Evolutionary conservation across 2,329 filamentous ascomycete genomes (phyloP), one percentile per base, ranked within the genome.

Genomic region (Kalmusia sp.): DNA sequence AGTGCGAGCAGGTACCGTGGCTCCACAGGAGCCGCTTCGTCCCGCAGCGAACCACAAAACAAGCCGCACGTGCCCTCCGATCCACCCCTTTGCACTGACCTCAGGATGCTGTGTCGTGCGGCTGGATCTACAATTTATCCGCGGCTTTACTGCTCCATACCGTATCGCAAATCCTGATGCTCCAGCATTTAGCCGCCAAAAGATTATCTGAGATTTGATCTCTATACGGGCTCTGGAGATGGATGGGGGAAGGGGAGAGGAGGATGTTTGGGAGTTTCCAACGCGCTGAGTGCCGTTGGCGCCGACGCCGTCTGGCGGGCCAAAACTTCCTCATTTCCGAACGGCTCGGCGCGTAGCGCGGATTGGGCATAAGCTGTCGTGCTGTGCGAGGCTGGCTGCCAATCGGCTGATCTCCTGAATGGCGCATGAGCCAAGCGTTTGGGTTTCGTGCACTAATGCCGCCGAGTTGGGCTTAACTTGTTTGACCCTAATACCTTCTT

Each of bases 11-110:
- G 7, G 27, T 28, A 28, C 27, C 27, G 27, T 28, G 27, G 28
- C 28, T 34, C 19, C 41, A 43, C 39, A 43, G 2, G 25, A 43
- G 25, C 39, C 39, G 39, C 39, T 30, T 43, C 39, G 24, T 43
- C 39, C 15, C 39, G 39, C 39, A 19, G 22, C 39, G 25, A 41
- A 43, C 39, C n/a, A 24, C 25, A 34, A 28, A 28, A 6, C 27
- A 28, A 28, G 27, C n/a, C 39, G 24, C 39, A 30, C 39, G 39
- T 43, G 39, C 39, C 12, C 38, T 15, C n/a, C 17, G 33, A 35
- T 21, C 33, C 8, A 5, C 15, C 15, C 9, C 11, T 21, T 8
- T 17, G 8, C 15, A 19, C 9, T 9, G 35, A 19, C 17, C 14
- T 39, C 17, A 39, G 9, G 17, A 21, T 22, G 11, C 27, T 28